phyloP scores from a whole-genome alignment of 2,329 filamentous ascomycete genomes.

The Alternaria sp. region DNA sequence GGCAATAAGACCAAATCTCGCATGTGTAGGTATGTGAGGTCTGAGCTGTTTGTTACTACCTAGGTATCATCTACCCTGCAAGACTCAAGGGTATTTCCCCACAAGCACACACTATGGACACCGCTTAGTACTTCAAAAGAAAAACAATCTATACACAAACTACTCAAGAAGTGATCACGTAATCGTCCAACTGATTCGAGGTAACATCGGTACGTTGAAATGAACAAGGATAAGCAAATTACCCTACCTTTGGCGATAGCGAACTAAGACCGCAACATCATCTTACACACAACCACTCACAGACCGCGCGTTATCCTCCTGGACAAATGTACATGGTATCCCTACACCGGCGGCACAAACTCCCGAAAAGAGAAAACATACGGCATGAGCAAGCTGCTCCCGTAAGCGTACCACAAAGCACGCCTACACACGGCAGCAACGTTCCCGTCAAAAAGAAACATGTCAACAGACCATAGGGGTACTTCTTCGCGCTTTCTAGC shows the following conservation, averaged over 20 bases:
- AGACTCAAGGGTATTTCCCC: not conserved
- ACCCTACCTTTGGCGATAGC: not conserved
- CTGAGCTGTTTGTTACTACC: not conserved
- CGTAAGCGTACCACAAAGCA: not conserved
- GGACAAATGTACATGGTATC: not conserved
- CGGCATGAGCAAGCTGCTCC: not conserved
- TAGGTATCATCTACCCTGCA: not conserved
- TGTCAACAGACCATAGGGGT: not conserved
- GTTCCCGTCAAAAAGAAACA: not conserved
- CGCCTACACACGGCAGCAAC: not conserved
- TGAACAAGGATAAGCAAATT: not conserved
- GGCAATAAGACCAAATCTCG: no score
- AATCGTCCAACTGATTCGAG: not conserved
- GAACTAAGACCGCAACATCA: not conserved
- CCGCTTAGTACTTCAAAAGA: not conserved
- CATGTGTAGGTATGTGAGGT: not conserved
- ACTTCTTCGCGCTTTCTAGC: conserved; percentile 5
- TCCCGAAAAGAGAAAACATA: not conserved
- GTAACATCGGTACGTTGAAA: not conserved
- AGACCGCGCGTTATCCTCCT: not conserved
- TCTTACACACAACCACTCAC: conserved; percentile 4
- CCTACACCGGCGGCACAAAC: not conserved
- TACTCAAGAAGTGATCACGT: not conserved
- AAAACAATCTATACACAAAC: not conserved
- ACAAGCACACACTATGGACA: not conserved